These are phyloP conservation scores for Hypomontagnella monticulosa DNA, from an alignment of 495 filamentous ascomycete genomes.

Conservation along the genomic window DNA sequence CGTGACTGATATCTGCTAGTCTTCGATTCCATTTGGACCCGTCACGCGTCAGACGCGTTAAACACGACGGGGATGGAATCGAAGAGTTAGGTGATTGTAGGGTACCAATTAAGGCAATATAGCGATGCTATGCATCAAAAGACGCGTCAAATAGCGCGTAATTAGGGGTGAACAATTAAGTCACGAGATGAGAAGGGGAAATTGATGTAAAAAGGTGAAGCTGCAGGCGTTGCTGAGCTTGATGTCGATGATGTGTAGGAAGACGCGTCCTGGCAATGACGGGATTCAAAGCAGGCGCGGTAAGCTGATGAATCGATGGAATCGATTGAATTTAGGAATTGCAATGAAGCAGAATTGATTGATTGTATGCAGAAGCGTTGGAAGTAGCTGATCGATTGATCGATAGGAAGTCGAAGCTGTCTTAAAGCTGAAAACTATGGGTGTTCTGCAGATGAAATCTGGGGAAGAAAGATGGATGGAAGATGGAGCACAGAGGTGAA, in stretches of 20 bases:
- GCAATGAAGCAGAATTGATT: slow-evolving; percentile 32
- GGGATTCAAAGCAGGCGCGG: slow-evolving; percentile 20
- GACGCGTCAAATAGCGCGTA: slow-evolving; percentile 23
- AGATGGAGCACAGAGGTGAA: background rate
- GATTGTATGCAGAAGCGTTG: slow-evolving; percentile 19
- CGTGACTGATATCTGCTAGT: slow-evolving; percentile 46
- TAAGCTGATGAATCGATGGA: slow-evolving; percentile 10
- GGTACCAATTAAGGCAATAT: slow-evolving; percentile 24
- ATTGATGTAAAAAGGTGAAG: slow-evolving; percentile 8
- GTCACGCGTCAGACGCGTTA: slow-evolving; percentile 21
- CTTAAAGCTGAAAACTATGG: slow-evolving; percentile 8
- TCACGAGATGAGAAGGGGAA: background rate
- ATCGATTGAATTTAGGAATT: slow-evolving; percentile 16
- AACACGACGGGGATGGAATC: slow-evolving; percentile 37
- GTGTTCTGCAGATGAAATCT: slow-evolving; percentile 4
- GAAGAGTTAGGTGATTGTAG: slow-evolving; percentile 15
- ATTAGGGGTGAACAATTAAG: slow-evolving; percentile 1
- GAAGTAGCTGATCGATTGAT: slow-evolving; percentile 31
- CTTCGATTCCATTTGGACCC: slow-evolving; percentile 41
- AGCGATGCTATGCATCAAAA: slow-evolving; percentile 24
- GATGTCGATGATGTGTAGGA: slow-evolving; percentile 9
- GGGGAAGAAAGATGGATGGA: slow-evolving; percentile 1
- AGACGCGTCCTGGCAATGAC: slow-evolving; percentile 35
- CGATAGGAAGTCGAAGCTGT: slow-evolving; percentile 13
- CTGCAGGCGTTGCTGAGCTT: slow-evolving; percentile 16